These are phyloP conservation scores for Candida alai DNA, from an alignment of 805 yeast species.

Conservation along the genomic window DNA sequence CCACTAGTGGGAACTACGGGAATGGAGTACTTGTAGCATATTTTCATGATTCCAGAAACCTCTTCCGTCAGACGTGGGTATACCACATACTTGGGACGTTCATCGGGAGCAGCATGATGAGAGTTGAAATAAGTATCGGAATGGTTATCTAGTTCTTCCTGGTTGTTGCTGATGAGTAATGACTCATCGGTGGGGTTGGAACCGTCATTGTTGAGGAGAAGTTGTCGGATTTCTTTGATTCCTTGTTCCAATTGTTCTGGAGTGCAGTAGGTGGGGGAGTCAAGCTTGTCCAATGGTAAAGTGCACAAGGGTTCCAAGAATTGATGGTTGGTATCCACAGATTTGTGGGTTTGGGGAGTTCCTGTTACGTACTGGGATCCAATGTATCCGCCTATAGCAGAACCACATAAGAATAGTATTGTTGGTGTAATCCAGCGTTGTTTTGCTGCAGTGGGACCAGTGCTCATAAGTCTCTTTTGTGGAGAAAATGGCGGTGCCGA, in stretches of 20 bases:
- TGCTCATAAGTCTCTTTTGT: too few species aligned
- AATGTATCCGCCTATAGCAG: slow-evolving; percentile 5
- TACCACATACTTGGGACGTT: slow-evolving; percentile 41
- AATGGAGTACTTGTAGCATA: slow-evolving; percentile 55
- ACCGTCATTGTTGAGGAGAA: slow-evolving; percentile 12
- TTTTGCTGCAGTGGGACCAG: neutral
- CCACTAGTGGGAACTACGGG: slow-evolving; percentile 81
- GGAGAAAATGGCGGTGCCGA: too few species aligned
- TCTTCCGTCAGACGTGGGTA: slow-evolving; percentile 66
- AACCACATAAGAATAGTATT: slow-evolving; percentile 6
- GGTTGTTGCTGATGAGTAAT: slow-evolving; percentile 17
- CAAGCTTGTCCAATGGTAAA: slow-evolving; percentile 13
- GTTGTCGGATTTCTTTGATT: slow-evolving; percentile 17
- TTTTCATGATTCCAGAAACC: slow-evolving; percentile 58
- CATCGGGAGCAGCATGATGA: slow-evolving; percentile 26
- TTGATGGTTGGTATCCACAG: neutral
- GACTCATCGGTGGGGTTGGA: slow-evolving; percentile 16
- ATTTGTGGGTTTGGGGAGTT: neutral
- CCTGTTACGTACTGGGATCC: neutral
- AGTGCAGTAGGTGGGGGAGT: slow-evolving; percentile 22
- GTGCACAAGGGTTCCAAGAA: slow-evolving; percentile 13
- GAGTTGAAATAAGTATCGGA: slow-evolving; percentile 34
- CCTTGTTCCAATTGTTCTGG: slow-evolving; percentile 18
- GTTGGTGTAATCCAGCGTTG: neutral
- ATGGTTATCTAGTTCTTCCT: slow-evolving; percentile 23